These are phyloP conservation scores for Dorcoceras hygrometricum DNA, from an alignment of 257 asterid genomes.

Conservation along the genomic window DNA sequence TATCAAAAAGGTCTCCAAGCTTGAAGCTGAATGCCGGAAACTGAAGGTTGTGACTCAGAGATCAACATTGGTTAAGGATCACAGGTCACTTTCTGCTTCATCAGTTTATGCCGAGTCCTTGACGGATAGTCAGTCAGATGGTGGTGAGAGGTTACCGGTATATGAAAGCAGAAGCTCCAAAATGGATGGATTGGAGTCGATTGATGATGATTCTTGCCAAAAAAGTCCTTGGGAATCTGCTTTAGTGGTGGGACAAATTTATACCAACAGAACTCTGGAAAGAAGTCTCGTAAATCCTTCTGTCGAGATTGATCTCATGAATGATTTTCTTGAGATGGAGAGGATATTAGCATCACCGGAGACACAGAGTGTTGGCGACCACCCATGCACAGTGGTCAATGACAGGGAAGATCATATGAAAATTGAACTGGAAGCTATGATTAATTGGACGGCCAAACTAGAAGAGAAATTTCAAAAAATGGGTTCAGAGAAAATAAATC, in stretches of 20 bases:
- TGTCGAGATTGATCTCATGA: constrained; percentile 69
- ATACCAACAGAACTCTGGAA: constrained; percentile 32
- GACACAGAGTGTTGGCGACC: constrained; percentile 23
- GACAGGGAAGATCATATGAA: constrained; percentile 25
- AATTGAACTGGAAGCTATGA: constrained; percentile 40
- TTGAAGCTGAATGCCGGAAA: constrained; percentile 79
- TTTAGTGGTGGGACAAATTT: constrained; percentile 28
- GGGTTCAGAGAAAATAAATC: constrained; percentile 45
- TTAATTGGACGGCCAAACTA: constrained; percentile 34
- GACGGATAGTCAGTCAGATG: constrained; percentile 59
- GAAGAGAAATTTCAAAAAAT: constrained; percentile 50
- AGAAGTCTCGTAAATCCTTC: constrained; percentile 38
- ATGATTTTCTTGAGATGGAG: constrained; percentile 95
- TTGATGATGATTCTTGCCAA: constrained; percentile 25
- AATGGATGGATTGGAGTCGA: constrained; percentile 34
- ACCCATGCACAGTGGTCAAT: constrained; percentile 20
- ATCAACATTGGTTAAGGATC: constrained; percentile 35
- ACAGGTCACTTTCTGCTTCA: constrained; percentile 41
- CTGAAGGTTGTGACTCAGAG: constrained; percentile 49
- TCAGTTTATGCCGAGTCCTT: constrained; percentile 53
- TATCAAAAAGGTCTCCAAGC: constrained; percentile 54
- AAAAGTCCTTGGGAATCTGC: constrained; percentile 24
- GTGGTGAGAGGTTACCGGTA: constrained; percentile 43
- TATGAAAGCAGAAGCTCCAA: constrained; percentile 34
- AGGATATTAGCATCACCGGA: constrained; percentile 55